Percentiles rank a stretch among this genome's conserved stretches.
These are phyloP conservation scores for Aspergillus bombycis DNA, from an alignment of 2,329 filamentous ascomycete species.

Conservation along the genomic window DNA sequence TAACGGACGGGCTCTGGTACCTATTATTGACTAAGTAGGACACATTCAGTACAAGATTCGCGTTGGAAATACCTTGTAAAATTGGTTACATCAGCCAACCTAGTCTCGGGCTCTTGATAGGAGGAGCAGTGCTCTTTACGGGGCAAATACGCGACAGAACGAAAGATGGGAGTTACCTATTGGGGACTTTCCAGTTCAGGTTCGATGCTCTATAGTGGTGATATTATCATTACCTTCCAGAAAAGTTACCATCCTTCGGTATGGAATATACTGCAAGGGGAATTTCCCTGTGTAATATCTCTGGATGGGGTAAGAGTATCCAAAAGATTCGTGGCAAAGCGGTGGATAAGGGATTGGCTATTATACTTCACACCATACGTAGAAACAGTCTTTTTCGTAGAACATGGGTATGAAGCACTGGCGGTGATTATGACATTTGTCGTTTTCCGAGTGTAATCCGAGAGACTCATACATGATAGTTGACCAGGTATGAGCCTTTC, in stretches of 20 bases:
- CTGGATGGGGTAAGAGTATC: background rate
- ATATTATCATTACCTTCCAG: background rate
- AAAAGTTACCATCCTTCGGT: background rate
- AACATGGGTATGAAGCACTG: background rate
- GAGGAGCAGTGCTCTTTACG: background rate
- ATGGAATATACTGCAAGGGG: background rate
- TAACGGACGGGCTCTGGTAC: background rate
- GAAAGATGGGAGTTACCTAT: background rate
- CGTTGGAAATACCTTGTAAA: background rate
- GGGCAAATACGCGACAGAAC: background rate
- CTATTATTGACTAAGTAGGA: background rate
- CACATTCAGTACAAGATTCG: background rate
- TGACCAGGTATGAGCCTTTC: background rate
- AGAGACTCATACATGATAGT: background rate
- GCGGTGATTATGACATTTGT: background rate
- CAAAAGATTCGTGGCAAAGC: background rate
- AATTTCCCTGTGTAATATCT: background rate
- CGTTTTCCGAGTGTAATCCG: slow-evolving; percentile 19
- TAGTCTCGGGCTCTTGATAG: background rate
- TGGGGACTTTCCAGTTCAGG: background rate
- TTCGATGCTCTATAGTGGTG: background rate
- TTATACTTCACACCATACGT: background rate
- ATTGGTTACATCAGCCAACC: background rate
- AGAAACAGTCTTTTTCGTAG: background rate
- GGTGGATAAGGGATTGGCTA: background rate